These are phyloP conservation scores for Myriangium duriaei DNA, from an alignment of 2,329 filamentous ascomycete genomes.

Conservation along the genomic window DNA sequence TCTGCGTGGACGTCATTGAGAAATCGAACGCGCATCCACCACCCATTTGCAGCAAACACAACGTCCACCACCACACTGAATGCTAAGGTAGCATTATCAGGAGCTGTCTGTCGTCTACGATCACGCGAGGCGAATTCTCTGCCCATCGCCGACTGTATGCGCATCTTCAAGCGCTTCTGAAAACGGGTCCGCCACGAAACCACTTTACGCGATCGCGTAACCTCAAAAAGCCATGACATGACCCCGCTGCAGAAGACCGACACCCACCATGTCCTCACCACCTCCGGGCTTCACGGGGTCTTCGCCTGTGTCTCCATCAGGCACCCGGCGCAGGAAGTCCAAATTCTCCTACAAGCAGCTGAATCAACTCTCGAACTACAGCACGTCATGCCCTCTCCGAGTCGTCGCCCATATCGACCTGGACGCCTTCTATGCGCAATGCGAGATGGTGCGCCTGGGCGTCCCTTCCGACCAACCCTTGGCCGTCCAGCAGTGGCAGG, in stretches of 20 bases:
- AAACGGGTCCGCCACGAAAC: slow-evolving; percentile 1
- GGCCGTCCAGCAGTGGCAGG: slow-evolving; percentile 91
- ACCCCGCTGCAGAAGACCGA: background rate
- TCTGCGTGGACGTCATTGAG: too few relatives aligned
- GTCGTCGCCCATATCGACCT: slow-evolving; percentile 88
- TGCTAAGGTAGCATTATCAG: too few relatives aligned
- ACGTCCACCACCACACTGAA: too few relatives aligned
- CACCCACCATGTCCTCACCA: slow-evolving; percentile 31
- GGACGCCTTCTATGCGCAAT: slow-evolving; percentile 92
- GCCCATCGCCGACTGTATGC: too few relatives aligned
- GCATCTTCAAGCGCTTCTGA: too few relatives aligned
- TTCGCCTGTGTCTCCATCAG: slow-evolving; percentile 30
- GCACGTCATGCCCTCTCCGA: slow-evolving; percentile 62
- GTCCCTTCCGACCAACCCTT: slow-evolving; percentile 64
- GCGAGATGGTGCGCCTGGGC: slow-evolving; percentile 78
- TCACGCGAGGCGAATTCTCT: too few relatives aligned
- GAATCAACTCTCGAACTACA: slow-evolving; percentile 58
- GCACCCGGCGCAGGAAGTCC: slow-evolving; percentile 39
- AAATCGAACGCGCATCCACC: too few relatives aligned
- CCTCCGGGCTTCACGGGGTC: slow-evolving; percentile 35
- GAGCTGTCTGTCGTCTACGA: too few relatives aligned
- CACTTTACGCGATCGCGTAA: slow-evolving; percentile 12
- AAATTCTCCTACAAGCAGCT: slow-evolving; percentile 79
- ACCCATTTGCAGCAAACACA: too few relatives aligned
- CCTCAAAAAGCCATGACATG: background rate